Conservation (phyloP, 1,139 yeast species). For the Suhomyces terraborum region DNA sequence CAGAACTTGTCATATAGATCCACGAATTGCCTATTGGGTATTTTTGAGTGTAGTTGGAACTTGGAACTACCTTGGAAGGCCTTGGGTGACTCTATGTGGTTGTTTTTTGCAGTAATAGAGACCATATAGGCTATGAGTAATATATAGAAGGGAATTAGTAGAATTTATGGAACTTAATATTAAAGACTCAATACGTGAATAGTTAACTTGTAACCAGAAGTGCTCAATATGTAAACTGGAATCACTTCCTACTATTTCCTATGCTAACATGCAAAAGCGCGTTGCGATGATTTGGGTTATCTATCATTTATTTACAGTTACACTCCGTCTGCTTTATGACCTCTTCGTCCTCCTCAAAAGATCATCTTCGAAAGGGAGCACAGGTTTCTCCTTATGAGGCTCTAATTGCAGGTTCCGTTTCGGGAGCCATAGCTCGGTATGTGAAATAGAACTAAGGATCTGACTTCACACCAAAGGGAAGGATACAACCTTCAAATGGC, state of each 20-base stretch:
- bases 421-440: slow-evolving; percentile 66
- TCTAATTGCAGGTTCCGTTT: slow-evolving; percentile 67
- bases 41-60: slow-evolving; percentile 8
- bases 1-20: slow-evolving; percentile 15
- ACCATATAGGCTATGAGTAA: too few relatives aligned
- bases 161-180: too few relatives aligned
- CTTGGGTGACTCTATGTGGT: background rate
- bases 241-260: too few relatives aligned
- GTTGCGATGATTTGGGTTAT: background rate
- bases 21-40: slow-evolving; percentile 8
- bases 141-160: too few relatives aligned
- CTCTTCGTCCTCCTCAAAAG: slow-evolving; percentile 26
- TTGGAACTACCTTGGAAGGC: background rate
- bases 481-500: too few relatives aligned
- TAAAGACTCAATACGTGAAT: too few relatives aligned
- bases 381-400: slow-evolving; percentile 46
- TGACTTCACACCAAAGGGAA: background rate
- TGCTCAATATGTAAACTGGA: too few relatives aligned
- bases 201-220: too few relatives aligned
- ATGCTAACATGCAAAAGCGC: too few relatives aligned
- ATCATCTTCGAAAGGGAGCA: slow-evolving; percentile 56
- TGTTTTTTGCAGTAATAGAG: background rate
- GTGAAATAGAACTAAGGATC: too few relatives aligned
- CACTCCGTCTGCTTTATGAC: background rate
- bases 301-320: background rate